Conservation (phyloP, 257 asterid genomes). For the Solanum virginianum region DNA sequence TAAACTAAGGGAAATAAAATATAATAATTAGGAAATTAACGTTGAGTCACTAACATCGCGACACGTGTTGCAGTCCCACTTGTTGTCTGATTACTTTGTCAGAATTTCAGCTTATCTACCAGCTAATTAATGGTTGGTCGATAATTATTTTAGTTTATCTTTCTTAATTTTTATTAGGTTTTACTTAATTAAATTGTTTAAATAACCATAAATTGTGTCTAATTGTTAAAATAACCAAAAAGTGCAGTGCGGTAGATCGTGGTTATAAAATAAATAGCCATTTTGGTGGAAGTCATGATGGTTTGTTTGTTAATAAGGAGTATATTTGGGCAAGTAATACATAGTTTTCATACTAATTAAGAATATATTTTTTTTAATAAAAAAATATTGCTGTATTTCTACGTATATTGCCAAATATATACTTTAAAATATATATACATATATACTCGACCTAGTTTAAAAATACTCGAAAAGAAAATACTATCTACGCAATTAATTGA, state of each 20-base stretch:
- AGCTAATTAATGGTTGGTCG: not conserved
- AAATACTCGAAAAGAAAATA: too few species aligned
- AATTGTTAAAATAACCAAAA: not conserved
- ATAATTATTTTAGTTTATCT: not conserved
- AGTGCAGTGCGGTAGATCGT: not conserved
- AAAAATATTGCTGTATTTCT: slow-evolving; percentile 11
- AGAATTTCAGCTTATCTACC: not conserved
- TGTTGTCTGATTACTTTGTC: not conserved
- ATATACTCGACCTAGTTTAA: not conserved
- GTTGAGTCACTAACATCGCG: not conserved
- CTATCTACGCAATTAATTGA: too few species aligned
- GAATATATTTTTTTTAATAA: slow-evolving; percentile 14
- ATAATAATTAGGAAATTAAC: not conserved
- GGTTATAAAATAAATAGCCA: not conserved
- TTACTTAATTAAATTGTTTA: not conserved
- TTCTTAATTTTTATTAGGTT: not conserved
- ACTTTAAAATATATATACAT: not conserved
- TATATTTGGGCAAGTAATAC: slow-evolving; percentile 11
- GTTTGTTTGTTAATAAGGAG: not conserved
- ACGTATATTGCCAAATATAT: not conserved
- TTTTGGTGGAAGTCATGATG: slow-evolving; percentile 28
- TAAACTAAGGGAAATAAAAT: not conserved
- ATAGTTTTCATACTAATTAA: slow-evolving; percentile 1
- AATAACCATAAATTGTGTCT: not conserved
- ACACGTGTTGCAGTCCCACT: slow-evolving; percentile 5